A percentile compares a stretch with the other conserved stretches of the same genome.
phyloP scores from a whole-genome alignment of 2,329 filamentous ascomycete species.

The Colletotrichum gigasporum region DNA sequence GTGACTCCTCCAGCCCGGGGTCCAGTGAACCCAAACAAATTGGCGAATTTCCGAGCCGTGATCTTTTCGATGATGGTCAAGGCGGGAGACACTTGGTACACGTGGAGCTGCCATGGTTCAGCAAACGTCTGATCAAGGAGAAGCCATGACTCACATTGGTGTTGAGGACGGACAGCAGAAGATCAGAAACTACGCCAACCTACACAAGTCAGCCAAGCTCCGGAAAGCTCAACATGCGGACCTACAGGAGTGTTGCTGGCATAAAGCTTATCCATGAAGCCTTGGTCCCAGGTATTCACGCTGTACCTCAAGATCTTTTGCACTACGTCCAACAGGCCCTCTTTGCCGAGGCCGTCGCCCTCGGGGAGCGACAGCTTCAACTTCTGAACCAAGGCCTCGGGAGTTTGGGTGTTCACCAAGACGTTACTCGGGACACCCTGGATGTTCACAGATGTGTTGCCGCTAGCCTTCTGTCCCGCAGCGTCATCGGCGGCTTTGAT shows the following conservation, averaged over 20 bases:
- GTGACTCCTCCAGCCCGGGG: slow-evolving; percentile 78
- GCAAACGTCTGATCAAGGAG: not conserved
- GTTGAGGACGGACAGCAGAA: slow-evolving; percentile 86
- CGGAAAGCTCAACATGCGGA: not conserved
- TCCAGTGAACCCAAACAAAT: slow-evolving; percentile 79
- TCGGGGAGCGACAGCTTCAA: slow-evolving; percentile 68
- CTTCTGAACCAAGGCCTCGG: slow-evolving; percentile 64
- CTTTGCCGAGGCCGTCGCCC: slow-evolving; percentile 67
- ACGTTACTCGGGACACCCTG: slow-evolving; percentile 58
- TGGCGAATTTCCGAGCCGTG: slow-evolving; percentile 77
- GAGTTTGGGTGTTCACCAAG: slow-evolving; percentile 71
- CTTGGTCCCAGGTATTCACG: slow-evolving; percentile 99
- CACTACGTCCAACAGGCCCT: slow-evolving; percentile 78
- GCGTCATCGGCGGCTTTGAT: slow-evolving; percentile 76
- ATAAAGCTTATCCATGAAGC: slow-evolving; percentile 96
- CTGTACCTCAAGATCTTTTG: slow-evolving; percentile 81
- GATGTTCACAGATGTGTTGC: slow-evolving; percentile 54
- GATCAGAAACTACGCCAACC: slow-evolving; percentile 85
- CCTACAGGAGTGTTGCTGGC: slow-evolving; percentile 84
- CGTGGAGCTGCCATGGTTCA: slow-evolving; percentile 70
- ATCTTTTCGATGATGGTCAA: slow-evolving; percentile 88
- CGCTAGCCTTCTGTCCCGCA: slow-evolving; percentile 59
- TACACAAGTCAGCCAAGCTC: slow-evolving; percentile 39
- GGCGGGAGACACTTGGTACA: slow-evolving; percentile 92
- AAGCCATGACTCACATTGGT: slow-evolving; percentile 74